Conservation (phyloP, 2,329 filamentous ascomycete genomes). For the Aspergillus fumigatiaffinis region DNA sequence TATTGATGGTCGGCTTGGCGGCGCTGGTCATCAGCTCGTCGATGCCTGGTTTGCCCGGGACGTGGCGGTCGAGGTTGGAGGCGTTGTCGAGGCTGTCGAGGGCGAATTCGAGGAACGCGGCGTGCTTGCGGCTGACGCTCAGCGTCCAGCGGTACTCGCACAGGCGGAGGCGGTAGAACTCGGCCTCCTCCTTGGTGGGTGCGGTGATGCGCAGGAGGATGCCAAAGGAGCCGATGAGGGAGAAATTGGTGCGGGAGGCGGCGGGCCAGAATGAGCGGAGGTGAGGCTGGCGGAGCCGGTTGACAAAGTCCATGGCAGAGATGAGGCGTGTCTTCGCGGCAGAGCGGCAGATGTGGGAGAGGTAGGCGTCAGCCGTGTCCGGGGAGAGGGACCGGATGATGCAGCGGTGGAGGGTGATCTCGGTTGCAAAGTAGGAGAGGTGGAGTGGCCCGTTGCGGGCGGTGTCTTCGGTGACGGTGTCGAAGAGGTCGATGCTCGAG, state of each 20-base stretch:
- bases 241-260: constrained; percentile 65
- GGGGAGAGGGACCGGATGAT: constrained; percentile 75
- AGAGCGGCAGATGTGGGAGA: constrained; percentile 86
- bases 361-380: constrained; percentile 65
- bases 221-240: constrained; percentile 90
- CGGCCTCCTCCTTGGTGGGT: constrained; percentile 80
- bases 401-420: constrained; percentile 87
- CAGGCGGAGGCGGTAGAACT: constrained; percentile 82
- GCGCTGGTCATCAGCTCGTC: constrained; percentile 37
- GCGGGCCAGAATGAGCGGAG: constrained; percentile 79
- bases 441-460: constrained; percentile 67
- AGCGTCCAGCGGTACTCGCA: constrained; percentile 94
- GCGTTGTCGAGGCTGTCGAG: constrained; percentile 73
- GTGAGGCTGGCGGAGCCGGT: constrained; percentile 80
- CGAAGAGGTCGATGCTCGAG: constrained; percentile 43
- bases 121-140: constrained; percentile 74
- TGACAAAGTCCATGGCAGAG: constrained; percentile 96
- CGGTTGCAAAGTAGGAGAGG: constrained; percentile 86
- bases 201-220: constrained; percentile 85
- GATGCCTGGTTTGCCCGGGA: constrained; percentile 67
- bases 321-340: constrained; percentile 92
- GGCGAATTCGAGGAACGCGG: constrained; percentile 56
- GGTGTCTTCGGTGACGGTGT: constrained; percentile 38
- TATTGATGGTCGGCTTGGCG: constrained; percentile 21
- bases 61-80: constrained; percentile 63